Evolutionary conservation across 495 filamentous ascomycete species (phyloP), one percentile per base, ranked within the genome.

Genomic region (Neurospora sp.): DNA sequence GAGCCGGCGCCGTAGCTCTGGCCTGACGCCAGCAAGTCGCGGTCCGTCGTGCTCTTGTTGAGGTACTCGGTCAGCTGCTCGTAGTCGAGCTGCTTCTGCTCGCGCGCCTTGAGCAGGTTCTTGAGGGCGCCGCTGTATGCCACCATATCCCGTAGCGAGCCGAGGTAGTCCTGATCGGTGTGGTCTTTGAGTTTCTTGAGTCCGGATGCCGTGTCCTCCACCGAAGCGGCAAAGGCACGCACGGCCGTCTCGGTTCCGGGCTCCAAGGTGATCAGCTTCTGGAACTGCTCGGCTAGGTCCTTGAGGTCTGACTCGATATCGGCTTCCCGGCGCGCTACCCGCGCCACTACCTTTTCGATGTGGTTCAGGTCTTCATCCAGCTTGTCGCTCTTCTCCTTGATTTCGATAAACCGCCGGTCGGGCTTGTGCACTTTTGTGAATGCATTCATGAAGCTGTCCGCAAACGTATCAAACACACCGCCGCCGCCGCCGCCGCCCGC

Each of bases 81-180:
- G 79, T 95, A 97, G 82, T 99, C 96, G 53, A 98, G 91, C 79
- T 99, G 96, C 80, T 98, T 99, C 83, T 96, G 94, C 83, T 99
- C 96, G 27, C 96, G 91, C 7, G 92, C 92, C 83, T 97, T 97
- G 78, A 99, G 88, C 3, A 98, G 90, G 40, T 89, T 83, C 81
- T 97, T 96, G 20, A 98, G 82, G 2, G 93, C 90, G 22, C 88
- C 81, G 78, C 92, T 93, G 82, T 98, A 99, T 38, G 93, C 90
- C 73, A 93, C 91, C 94, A 98, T 97, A 80, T 98, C 96, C 20
- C 93, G 88, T 40, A 99, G 85, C 10, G 90, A 93, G 74, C 93
- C 91, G 27, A 98, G 89, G 78, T 98, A 99, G 81, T 97, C 93
- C 76, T 97, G 94, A 80, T 98, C 96, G 3, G 95, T 98, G 79